Conservation (phyloP, 148 eudicot genomes). For the Polygonum aviculare region DNA sequence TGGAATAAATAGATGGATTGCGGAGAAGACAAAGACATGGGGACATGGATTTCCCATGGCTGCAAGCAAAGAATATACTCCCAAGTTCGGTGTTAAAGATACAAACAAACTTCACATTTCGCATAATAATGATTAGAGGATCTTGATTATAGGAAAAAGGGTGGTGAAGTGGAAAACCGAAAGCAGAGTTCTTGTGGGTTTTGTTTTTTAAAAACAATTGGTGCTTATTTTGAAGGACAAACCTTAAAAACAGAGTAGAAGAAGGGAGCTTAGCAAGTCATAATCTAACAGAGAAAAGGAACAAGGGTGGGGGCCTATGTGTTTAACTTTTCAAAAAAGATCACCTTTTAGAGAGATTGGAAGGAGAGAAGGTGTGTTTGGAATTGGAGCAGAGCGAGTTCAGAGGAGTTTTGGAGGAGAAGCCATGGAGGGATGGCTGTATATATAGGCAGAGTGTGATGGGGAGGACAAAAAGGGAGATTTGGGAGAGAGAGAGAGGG, state of each 20-base stretch:
- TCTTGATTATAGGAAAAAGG: background rate
- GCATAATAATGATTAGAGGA: background rate
- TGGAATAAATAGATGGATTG: background rate
- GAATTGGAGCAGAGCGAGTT: background rate
- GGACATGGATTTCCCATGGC: background rate
- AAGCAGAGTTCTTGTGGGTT: background rate
- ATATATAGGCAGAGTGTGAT: too few relatives aligned
- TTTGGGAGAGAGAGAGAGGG: background rate
- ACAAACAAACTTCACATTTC: background rate
- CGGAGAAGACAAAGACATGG: background rate
- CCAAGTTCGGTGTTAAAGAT: background rate
- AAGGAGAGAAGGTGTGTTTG: background rate
- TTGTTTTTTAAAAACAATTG: background rate
- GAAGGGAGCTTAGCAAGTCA: background rate
- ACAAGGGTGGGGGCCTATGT: background rate
- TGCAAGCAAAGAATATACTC: background rate
- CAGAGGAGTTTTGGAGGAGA: background rate
- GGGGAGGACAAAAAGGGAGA: background rate
- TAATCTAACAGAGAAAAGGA: background rate
- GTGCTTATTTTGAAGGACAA: background rate
- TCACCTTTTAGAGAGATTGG: background rate
- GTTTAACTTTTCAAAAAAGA: constrained; percentile 1
- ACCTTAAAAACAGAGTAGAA: background rate
- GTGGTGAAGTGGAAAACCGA: background rate
- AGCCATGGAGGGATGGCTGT: background rate